Base-by-base conservation (phyloP, 2,329 filamentous ascomycete species). In the Microdochium nivale region DNA sequence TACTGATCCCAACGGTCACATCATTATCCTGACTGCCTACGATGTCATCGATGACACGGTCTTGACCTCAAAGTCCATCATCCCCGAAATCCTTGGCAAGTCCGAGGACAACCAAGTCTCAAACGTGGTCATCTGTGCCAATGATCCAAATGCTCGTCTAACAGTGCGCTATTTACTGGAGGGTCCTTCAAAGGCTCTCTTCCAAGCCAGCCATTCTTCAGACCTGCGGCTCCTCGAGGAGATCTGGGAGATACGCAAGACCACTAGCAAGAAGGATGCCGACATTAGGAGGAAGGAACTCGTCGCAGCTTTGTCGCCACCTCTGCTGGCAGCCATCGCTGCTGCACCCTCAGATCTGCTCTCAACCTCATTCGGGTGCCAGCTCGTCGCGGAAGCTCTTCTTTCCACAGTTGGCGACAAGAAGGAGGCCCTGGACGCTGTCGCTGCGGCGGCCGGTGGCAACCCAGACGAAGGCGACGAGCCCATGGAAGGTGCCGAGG, bases 31-130 rank as follows among this genome's bases (percentile, higher is more conserved):
- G 51, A 79, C 90, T 1, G 89, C 90, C 1, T 90, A 91, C 65
- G 94, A 97, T 61, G 85, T 96, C 48, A 84, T 96, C 48, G 94
- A 99, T 60, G 94, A 99, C 66, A 99, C 94, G 10, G 91, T 95
- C 57, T 77, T 96, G 62, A 88, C 84, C 2, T 78, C 84, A 49
- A 97, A 95, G 72, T 78, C 87, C 30, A 87, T 99, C 57, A 90
- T 96, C 68, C 78, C 88, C 0, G 92, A 97, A 68, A 76, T 99
- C 13, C 71, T 96, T 19, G 88, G 85, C 56, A 87, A 88, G 62
- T 81, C 83, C 54, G 76, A 79, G 24, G 76, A 84, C 51, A 77
- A 78, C 52, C 75, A 83, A 32, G 72, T 78, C 2, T 79, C 86
- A 58, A 86, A 86, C 55, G 73, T 90, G 49, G 70, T 87, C 21